phyloP scores from a whole-genome alignment of 352 stramenopile species.

The Phytophthora sojae region DNA sequence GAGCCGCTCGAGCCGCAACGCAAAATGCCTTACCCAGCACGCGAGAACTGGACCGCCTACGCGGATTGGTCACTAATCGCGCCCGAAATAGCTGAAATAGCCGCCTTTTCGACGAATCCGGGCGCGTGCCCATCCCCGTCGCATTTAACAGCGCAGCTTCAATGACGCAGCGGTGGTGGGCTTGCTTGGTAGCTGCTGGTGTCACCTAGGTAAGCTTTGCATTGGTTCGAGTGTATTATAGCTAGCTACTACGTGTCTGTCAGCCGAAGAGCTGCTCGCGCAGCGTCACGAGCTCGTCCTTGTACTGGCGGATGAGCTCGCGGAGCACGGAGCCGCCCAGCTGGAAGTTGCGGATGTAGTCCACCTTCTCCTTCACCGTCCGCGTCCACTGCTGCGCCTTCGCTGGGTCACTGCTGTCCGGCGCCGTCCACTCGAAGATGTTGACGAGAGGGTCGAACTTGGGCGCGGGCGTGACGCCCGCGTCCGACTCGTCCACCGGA shows the following conservation, averaged over 20 bases:
- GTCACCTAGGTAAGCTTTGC: background rate
- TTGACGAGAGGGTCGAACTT: constrained; percentile 47
- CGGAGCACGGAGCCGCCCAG: constrained; percentile 66
- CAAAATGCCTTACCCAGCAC: constrained; percentile 13
- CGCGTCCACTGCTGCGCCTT: constrained; percentile 48
- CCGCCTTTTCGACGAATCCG: constrained; percentile 21
- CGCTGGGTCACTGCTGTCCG: background rate
- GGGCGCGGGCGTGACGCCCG: background rate
- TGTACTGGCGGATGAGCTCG: constrained; percentile 61
- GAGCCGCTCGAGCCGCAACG: constrained; percentile 24
- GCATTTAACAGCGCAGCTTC: constrained; percentile 28
- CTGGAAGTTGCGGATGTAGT: constrained; percentile 62
- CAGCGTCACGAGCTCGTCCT: constrained; percentile 64
- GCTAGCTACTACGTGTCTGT: background rate
- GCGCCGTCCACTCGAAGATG: constrained; percentile 75
- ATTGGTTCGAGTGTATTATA: background rate
- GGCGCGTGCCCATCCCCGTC: constrained; percentile 17
- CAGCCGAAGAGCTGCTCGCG: constrained; percentile 62
- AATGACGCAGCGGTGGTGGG: constrained; percentile 3
- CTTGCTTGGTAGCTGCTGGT: background rate
- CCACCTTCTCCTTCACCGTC: constrained; percentile 53
- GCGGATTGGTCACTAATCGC: constrained; percentile 17
- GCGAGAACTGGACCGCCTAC: constrained; percentile 14
- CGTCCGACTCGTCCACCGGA: constrained; percentile 1
- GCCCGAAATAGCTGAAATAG: constrained; percentile 4